A percentile compares a stretch with the other conserved stretches of the same genome.
phyloP scores from a whole-genome alignment of 495 filamentous ascomycete genomes.

The Aspergillus homomorphus region DNA sequence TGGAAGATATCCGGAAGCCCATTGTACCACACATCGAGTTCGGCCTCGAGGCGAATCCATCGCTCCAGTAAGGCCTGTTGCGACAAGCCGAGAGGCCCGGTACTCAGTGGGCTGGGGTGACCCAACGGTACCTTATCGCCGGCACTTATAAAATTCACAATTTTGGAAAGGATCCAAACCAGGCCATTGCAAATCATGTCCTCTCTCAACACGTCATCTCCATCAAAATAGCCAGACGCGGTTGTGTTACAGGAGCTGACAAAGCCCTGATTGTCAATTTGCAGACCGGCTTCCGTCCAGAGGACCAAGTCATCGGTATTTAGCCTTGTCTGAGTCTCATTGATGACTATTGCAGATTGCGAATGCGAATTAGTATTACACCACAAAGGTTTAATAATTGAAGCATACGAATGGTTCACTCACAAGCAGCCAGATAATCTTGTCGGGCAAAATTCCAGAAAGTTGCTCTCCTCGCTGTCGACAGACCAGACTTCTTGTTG shows the following conservation, averaged over 20 bases:
- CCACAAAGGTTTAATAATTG: background rate
- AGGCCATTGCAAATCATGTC: conserved; percentile 61
- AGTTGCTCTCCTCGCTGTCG: conserved; percentile 55
- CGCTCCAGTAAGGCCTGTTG: conserved; percentile 54
- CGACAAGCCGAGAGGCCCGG: conserved; percentile 45
- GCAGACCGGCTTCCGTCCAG: conserved; percentile 60
- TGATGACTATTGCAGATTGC: conserved; percentile 46
- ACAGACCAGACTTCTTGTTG: conserved; percentile 38
- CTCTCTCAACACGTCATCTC: conserved; percentile 52
- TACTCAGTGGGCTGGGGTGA: conserved; percentile 28
- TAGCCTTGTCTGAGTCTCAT: conserved; percentile 56
- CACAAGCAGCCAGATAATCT: conserved; percentile 62
- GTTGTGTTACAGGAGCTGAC: conserved; percentile 51
- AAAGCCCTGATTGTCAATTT: conserved; percentile 54
- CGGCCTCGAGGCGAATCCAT: conserved; percentile 53
- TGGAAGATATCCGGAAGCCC: conserved; percentile 57
- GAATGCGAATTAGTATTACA: background rate
- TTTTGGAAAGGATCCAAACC: conserved; percentile 61
- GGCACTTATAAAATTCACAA: conserved; percentile 58
- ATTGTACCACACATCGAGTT: conserved; percentile 57
- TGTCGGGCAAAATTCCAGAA: conserved; percentile 68
- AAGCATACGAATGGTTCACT: conserved; percentile 22
- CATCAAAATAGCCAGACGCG: conserved; percentile 45
- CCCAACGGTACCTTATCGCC: conserved; percentile 45
- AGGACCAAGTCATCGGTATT: conserved; percentile 58